These are phyloP conservation scores for Xylaria flabelliformis DNA, from an alignment of 495 filamentous ascomycete genomes.

Conservation along the genomic window DNA sequence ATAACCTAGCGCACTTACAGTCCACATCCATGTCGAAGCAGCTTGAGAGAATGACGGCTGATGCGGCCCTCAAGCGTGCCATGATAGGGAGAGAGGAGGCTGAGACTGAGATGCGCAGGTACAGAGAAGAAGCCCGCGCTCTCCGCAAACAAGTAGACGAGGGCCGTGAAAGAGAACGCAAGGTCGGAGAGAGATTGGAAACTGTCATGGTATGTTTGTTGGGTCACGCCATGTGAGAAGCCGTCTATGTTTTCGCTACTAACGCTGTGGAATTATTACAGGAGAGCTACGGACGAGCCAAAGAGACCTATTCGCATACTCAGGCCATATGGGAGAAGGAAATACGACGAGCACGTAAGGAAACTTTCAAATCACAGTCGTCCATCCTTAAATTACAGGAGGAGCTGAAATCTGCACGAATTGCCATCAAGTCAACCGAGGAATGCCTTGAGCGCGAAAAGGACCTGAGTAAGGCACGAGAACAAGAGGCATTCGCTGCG, in stretches of 20 bases:
- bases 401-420: slow-evolving; percentile 74
- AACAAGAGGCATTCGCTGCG: slow-evolving; percentile 79
- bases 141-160: slow-evolving; percentile 69
- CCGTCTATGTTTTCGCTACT: background rate
- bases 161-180: slow-evolving; percentile 72
- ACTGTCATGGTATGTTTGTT: slow-evolving; percentile 66
- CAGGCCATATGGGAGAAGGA: slow-evolving; percentile 83
- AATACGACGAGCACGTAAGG: slow-evolving; percentile 78
- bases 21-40: slow-evolving; percentile 63
- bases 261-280: slow-evolving; percentile 35
- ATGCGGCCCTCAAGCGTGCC: slow-evolving; percentile 79
- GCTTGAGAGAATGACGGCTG: slow-evolving; percentile 64
- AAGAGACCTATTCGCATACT: slow-evolving; percentile 77
- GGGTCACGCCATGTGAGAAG: background rate
- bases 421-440: slow-evolving; percentile 49
- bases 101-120: slow-evolving; percentile 68
- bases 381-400: slow-evolving; percentile 79
- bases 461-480: slow-evolving; percentile 57
- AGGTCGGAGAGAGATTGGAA: slow-evolving; percentile 78
- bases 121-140: slow-evolving; percentile 61
- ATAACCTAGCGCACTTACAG: slow-evolving; percentile 60
- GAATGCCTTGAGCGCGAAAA: slow-evolving; percentile 55
- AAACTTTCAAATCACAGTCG: slow-evolving; percentile 83
- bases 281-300: slow-evolving; percentile 77
- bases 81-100: slow-evolving; percentile 86